Conservation (phyloP, 2,329 filamentous ascomycete species). For the Metarhizium anisopliae region DNA sequence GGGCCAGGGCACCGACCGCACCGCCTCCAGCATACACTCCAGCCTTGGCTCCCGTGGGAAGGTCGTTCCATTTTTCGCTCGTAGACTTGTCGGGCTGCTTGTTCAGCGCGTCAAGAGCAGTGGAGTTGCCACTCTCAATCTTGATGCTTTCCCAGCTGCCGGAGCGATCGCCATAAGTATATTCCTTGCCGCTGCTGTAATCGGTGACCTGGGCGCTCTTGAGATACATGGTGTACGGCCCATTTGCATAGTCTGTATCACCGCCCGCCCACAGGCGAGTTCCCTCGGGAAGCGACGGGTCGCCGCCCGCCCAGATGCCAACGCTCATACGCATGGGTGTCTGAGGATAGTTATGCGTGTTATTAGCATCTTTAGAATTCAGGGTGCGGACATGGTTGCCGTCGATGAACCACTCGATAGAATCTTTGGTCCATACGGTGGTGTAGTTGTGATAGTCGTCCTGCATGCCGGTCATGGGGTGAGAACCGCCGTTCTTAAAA, state of each 20-base stretch:
- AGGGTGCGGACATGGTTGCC: conserved; percentile 55
- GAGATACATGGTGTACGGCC: conserved; percentile 67
- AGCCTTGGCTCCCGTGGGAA: conserved; percentile 40
- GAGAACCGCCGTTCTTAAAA: conserved; percentile 52
- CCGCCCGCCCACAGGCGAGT: conserved; percentile 66
- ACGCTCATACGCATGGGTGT: conserved; percentile 65
- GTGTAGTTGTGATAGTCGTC: conserved; percentile 67
- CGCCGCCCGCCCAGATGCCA: conserved; percentile 57
- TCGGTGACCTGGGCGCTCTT: conserved; percentile 49
- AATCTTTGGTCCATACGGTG: conserved; percentile 60
- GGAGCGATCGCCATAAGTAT: conserved; percentile 52
- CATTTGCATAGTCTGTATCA: conserved; percentile 53
- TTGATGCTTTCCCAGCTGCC: conserved; percentile 59
- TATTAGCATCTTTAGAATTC: conserved; percentile 50
- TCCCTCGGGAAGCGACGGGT: conserved; percentile 42
- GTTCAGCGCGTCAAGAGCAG: conserved; percentile 35
- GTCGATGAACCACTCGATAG: conserved; percentile 63
- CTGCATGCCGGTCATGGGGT: conserved; percentile 45
- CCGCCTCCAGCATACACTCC: conserved; percentile 42
- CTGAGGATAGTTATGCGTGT: conserved; percentile 60
- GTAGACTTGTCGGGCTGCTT: conserved; percentile 31
- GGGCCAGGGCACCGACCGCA: conserved; percentile 31
- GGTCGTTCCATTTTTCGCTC: conserved; percentile 43
- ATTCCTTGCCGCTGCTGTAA: conserved; percentile 54
- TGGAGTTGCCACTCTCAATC: conserved; percentile 46